These are phyloP conservation scores for Aspergillus transmontanensis DNA, from an alignment of 2,329 filamentous ascomycete species.

Conservation along the genomic window DNA sequence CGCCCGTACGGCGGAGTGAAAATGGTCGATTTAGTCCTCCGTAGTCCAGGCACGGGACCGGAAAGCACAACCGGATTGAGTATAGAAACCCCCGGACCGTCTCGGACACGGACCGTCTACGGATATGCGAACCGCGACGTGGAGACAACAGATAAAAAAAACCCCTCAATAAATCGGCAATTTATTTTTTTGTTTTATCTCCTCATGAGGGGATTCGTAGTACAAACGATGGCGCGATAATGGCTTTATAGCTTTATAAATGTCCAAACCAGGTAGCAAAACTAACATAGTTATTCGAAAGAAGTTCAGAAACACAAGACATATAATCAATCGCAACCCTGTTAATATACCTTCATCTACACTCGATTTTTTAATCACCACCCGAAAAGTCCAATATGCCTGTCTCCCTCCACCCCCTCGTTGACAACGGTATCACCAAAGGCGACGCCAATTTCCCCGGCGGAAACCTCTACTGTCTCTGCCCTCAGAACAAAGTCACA, in stretches of 20 bases:
- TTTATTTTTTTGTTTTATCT: neutral
- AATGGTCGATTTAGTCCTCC: neutral
- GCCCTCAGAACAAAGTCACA: conserved; percentile 57
- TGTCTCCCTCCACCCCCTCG: conserved; percentile 60
- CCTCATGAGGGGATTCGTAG: conserved; percentile 7
- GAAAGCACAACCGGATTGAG: neutral
- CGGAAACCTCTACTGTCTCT: conserved; percentile 65
- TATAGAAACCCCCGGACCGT: neutral
- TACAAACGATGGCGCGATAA: neutral
- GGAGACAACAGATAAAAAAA: neutral
- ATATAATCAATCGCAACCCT: neutral
- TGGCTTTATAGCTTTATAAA: neutral
- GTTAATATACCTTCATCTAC: neutral
- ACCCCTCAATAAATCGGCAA: neutral
- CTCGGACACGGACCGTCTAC: neutral
- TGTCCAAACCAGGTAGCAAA: neutral
- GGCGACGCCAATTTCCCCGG: conserved; percentile 59
- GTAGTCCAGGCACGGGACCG: neutral
- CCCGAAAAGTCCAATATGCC: conserved; percentile 3
- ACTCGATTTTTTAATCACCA: no score
- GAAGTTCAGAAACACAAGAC: neutral
- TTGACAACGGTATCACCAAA: conserved; percentile 64
- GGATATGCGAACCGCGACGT: neutral
- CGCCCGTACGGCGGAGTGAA: neutral
- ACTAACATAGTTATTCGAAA: neutral